Base-by-base conservation (phyloP, 106 monocot species). In the Dioscorea zingiberensis region DNA sequence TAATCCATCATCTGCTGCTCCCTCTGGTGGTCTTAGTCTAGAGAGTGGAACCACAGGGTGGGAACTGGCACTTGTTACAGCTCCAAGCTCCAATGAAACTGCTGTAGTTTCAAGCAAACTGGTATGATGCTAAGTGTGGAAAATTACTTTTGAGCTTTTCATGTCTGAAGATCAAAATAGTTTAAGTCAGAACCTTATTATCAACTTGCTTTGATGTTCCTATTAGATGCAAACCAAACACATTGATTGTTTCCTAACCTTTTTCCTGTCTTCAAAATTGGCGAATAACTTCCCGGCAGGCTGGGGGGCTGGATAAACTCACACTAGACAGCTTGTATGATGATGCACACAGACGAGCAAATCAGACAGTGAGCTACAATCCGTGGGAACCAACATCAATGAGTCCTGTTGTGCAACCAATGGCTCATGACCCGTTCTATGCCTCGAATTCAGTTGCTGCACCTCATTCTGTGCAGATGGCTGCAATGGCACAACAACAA, bases 301-400 rank as follows among this genome's bases (percentile, higher is more conserved):
- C 79, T 54, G 94, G 94, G 26, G 94, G 94, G 5, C 69, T 95
- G 23, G 91, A 95, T 73, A 77, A 77, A 81, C 87, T 95, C 14
- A 85, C 85, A 30, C 48, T 95, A 46, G 94, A 95, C 78, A 87
- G 94, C 76, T 77, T 95, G 70, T 95, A 95, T 47, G 91, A 91
- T 3, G 91, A 91, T 30, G 94, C 91, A 23, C 30, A 72, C 44
- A 70, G 83, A 72, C 77, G 69, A 62, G 73, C 76, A 48, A 91
- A 77, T 60, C 91, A 95, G 51, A 75, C 60, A 6, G 59, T 78
- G 14, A 91, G 85, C 72, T 91, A 95, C 78, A 95, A 88, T 64
- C 94, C 94, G 8, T 95, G 94, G 94, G 91, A 91, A 69, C 71
- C 55, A 29, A 53, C 58, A 11, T 55, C 87, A 1, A 64, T 62